Conservation (phyloP, 495 filamentous ascomycete species). For the Poronia punctata region DNA sequence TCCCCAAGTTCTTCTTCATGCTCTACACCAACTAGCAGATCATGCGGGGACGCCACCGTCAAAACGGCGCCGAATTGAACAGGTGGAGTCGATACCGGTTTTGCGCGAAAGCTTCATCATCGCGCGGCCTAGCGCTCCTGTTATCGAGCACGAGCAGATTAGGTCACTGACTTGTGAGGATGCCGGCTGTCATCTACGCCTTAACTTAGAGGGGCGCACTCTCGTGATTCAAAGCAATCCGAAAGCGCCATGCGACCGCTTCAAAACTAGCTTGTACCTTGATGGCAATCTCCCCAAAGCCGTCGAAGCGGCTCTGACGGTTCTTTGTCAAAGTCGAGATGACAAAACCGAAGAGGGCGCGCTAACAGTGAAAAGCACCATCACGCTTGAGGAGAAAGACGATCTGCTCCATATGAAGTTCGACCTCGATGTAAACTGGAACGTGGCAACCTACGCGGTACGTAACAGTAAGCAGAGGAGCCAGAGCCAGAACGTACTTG, state of each 20-base stretch:
- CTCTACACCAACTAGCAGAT: conserved; percentile 7
- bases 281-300: background rate
- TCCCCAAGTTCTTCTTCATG: conserved; percentile 13
- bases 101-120: conserved; percentile 4
- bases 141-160: background rate
- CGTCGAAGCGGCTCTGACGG: background rate
- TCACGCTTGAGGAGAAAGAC: conserved; percentile 8
- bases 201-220: background rate
- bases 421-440: conserved; percentile 20
- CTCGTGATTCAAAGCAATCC: background rate
- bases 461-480: conserved; percentile 10
- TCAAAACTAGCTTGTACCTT: conserved; percentile 5
- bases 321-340: conserved; percentile 7
- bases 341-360: conserved; percentile 11
- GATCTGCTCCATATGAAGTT: conserved; percentile 11
- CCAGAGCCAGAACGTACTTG: conserved; percentile 10
- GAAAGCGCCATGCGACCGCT: conserved; percentile 3
- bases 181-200: conserved; percentile 2
- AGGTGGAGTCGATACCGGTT: conserved; percentile 4
- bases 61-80: conserved; percentile 1
- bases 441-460: conserved; percentile 10
- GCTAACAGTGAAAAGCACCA: conserved; percentile 10
- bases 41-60: background rate
- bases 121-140: background rate
- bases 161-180: conserved; percentile 1